A percentile compares a stretch with the other conserved stretches of the same genome.
phyloP scores from a whole-genome alignment of 768 basidiomycete species.

The Hydnomerulius pinastri region DNA sequence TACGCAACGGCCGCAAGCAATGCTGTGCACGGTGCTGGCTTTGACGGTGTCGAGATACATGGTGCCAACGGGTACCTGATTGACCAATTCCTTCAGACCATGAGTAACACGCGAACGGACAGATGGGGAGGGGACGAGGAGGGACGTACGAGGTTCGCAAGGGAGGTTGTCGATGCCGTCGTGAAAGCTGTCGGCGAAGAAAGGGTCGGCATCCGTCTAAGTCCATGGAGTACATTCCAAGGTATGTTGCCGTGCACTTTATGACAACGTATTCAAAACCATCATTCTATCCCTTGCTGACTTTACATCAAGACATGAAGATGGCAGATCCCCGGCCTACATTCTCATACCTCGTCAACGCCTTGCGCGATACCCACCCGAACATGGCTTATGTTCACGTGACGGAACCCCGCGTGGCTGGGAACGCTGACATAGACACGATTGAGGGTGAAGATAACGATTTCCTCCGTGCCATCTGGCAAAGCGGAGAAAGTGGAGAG shows the following conservation, averaged over 20 bases:
- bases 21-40: slow-evolving; percentile 59
- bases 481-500: not conserved
- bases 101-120: slow-evolving; percentile 46
- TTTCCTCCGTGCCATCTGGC: slow-evolving; percentile 30
- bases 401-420: slow-evolving; percentile 32
- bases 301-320: slow-evolving; percentile 40
- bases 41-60: too few species aligned
- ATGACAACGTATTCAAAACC: slow-evolving; percentile 3
- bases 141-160: slow-evolving; percentile 46
- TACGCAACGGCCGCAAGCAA: slow-evolving; percentile 53
- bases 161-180: slow-evolving; percentile 48
- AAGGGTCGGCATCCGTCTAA: slow-evolving; percentile 43
- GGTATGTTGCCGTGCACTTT: slow-evolving; percentile 14
- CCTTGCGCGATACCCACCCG: slow-evolving; percentile 30
- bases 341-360: slow-evolving; percentile 34
- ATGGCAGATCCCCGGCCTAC: slow-evolving; percentile 37
- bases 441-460: slow-evolving; percentile 22
- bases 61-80: slow-evolving; percentile 34
- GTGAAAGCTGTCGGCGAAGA: slow-evolving; percentile 44
- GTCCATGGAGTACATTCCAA: slow-evolving; percentile 41
- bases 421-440: slow-evolving; percentile 1
- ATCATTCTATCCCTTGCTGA: not conserved
- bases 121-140: slow-evolving; percentile 53
- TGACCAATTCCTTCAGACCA: slow-evolving; percentile 45
- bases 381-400: slow-evolving; percentile 46